Percentiles rank a stretch among this genome's conserved stretches.
phyloP scores from a whole-genome alignment of 1,284 basidiomycete genomes.

The Leccinum proliferum region DNA sequence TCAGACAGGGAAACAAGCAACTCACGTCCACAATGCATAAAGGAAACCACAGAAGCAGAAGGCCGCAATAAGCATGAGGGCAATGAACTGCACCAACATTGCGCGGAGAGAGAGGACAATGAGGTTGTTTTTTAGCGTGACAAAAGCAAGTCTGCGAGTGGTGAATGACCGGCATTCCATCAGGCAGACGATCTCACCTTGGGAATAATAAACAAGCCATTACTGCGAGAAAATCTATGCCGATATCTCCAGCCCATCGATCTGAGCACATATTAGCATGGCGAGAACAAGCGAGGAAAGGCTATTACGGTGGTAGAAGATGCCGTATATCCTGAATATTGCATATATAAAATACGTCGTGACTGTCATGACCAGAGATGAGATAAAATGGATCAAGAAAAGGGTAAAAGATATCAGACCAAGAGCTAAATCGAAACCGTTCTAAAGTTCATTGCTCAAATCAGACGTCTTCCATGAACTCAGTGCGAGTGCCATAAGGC shows the following conservation, averaged over 20 bases:
- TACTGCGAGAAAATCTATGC: conserved; percentile 68
- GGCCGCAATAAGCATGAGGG: conserved; percentile 82
- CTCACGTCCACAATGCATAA: conserved; percentile 87
- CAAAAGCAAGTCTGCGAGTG: conserved; percentile 67
- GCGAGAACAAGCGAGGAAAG: neutral
- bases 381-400: neutral
- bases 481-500: conserved; percentile 18
- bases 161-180: neutral
- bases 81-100: conserved; percentile 74
- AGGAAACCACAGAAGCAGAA: conserved; percentile 90
- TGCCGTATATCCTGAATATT: conserved; percentile 65
- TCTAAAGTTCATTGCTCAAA: conserved; percentile 39
- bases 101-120: conserved; percentile 76
- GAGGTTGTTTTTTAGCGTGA: conserved; percentile 82
- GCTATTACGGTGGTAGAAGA: conserved; percentile 48
- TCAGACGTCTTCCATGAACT: conserved; percentile 18
- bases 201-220: conserved; percentile 89
- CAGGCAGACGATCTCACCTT: conserved; percentile 38
- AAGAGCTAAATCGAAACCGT: conserved; percentile 88
- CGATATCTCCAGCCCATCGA: conserved; percentile 54
- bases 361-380: conserved; percentile 39
- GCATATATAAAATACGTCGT: conserved; percentile 77
- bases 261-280: conserved; percentile 32
- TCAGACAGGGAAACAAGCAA: conserved; percentile 15
- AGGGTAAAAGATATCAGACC: conserved; percentile 36